Evolutionary conservation across 2,329 filamentous ascomycete species (phyloP), one percentile per base, ranked within the genome.

Genomic region (Pleoardoris graminearum): DNA sequence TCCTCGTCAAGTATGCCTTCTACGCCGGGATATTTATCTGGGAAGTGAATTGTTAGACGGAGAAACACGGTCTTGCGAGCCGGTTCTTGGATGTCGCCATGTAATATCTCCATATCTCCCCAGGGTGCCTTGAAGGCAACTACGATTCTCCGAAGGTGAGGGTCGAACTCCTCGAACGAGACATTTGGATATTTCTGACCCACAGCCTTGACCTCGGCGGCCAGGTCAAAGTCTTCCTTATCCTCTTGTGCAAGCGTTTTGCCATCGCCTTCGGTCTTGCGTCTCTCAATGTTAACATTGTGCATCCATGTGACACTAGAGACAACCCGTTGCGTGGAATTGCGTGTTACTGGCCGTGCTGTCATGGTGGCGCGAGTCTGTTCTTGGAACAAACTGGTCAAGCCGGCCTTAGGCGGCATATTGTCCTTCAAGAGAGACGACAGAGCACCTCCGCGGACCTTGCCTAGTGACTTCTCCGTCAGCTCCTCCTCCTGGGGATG

Each of bases 231-330:
- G 12, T 61, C 59, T 23, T 62, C 62, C 58, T 57, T 32, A 17
- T 58, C 51, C 16, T 63, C 55, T n/a, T 57, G 48, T 11, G 60
- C 57, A 50, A 50, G 48, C 7, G 43, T 51, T 16, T 60, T 59
- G 8, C 65, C 62, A 23, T 66, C 55, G 11, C 51, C 53, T 27
- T 69, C 65, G 27, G 63, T 59, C 12, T 60, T 64, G 8, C 67
- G 68, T 32, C 68, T 75, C 76, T 79, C 80, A 49, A 86, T 84
- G 57, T 84, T 85, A 35, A 87, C 82, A 45, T 84, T 84, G 51
- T 82, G 81, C 81, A 86, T 85, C 84, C 84, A 87, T 2, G 79
- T 77, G 50, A 87, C 85, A 14, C 82, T 81, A 51, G 84, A 83
- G 19, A 79, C 79, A 49, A 82, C 79, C 35, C 77, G 78, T 44